Conservation (phyloP, 345 rosid genomes). For the Citrus glauca region DNA sequence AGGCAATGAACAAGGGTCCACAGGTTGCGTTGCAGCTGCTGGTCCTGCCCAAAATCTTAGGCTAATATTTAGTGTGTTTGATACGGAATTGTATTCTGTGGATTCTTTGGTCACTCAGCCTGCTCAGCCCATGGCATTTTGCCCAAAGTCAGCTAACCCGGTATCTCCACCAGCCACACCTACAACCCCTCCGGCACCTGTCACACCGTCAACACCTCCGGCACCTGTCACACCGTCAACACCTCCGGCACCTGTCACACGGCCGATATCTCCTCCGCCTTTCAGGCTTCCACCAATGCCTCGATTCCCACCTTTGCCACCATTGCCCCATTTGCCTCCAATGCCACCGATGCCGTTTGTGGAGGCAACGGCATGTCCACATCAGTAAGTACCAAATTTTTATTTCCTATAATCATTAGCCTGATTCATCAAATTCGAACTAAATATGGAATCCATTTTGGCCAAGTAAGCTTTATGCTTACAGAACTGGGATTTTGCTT, state of each 20-base stretch:
- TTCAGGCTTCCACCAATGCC: conserved; percentile 56
- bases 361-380: conserved; percentile 75
- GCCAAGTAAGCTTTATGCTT: background rate
- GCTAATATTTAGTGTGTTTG: conserved; percentile 53
- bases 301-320: conserved; percentile 42
- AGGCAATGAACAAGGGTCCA: conserved; percentile 37
- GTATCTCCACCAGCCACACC: conserved; percentile 36
- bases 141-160: conserved; percentile 36
- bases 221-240: conserved; percentile 6
- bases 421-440: background rate
- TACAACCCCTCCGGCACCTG: conserved; percentile 20
- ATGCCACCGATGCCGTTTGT: conserved; percentile 52
- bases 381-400: conserved; percentile 50
- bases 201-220: conserved; percentile 5
- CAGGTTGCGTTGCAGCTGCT: conserved; percentile 45
- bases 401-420: background rate
- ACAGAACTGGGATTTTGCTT: background rate
- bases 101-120: conserved; percentile 78
- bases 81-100: conserved; percentile 44
- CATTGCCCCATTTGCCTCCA: conserved; percentile 29
- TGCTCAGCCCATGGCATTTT: conserved; percentile 55
- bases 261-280: conserved; percentile 35
- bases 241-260: conserved; percentile 10
- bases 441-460: background rate
- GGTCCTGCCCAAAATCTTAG: conserved; percentile 60